phyloP scores from a whole-genome alignment of 2,329 filamentous ascomycete genomes.

The Thelonectria discophora region DNA sequence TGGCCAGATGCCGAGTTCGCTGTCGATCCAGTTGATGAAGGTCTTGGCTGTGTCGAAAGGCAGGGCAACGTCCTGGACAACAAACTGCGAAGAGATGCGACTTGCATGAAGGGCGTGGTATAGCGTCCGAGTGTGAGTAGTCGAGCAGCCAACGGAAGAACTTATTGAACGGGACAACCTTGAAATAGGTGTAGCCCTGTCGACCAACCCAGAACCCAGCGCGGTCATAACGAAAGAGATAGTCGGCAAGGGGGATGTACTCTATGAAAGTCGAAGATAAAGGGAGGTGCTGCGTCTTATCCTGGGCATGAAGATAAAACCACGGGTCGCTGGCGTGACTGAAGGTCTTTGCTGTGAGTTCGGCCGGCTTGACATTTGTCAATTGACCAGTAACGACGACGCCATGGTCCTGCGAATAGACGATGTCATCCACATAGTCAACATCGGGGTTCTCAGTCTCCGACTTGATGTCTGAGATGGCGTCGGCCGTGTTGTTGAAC shows the following conservation, averaged over 20 bases:
- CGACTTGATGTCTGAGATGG: slow-evolving; percentile 52
- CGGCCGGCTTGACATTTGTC: slow-evolving; percentile 24
- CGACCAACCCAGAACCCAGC: slow-evolving; percentile 72
- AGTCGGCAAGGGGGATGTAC: slow-evolving; percentile 51
- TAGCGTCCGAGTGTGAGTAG: slow-evolving; percentile 66
- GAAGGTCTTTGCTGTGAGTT: slow-evolving; percentile 50
- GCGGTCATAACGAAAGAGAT: slow-evolving; percentile 70
- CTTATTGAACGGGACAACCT: slow-evolving; percentile 61
- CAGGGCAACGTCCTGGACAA: slow-evolving; percentile 71
- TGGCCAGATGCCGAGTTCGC: slow-evolving; percentile 40
- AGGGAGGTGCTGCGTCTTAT: slow-evolving; percentile 24
- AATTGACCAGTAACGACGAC: slow-evolving; percentile 64
- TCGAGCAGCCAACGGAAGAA: slow-evolving; percentile 68
- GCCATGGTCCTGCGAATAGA: slow-evolving; percentile 58
- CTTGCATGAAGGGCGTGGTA: slow-evolving; percentile 70
- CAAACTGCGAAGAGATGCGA: slow-evolving; percentile 62
- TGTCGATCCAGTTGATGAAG: slow-evolving; percentile 44
- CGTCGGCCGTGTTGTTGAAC: slow-evolving; percentile 52
- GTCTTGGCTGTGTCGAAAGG: slow-evolving; percentile 57
- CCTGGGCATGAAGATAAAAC: slow-evolving; percentile 70
- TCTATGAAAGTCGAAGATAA: slow-evolving; percentile 17
- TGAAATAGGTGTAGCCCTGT: slow-evolving; percentile 65
- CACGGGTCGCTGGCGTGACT: slow-evolving; percentile 65
- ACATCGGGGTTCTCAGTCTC: not conserved
- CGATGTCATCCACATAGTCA: slow-evolving; percentile 71